A percentile compares a stretch with the other conserved stretches of the same genome.
Evolutionary conservation across 441 rosid species (phyloP).

Genomic region (Raphanus hybrid): DNA sequence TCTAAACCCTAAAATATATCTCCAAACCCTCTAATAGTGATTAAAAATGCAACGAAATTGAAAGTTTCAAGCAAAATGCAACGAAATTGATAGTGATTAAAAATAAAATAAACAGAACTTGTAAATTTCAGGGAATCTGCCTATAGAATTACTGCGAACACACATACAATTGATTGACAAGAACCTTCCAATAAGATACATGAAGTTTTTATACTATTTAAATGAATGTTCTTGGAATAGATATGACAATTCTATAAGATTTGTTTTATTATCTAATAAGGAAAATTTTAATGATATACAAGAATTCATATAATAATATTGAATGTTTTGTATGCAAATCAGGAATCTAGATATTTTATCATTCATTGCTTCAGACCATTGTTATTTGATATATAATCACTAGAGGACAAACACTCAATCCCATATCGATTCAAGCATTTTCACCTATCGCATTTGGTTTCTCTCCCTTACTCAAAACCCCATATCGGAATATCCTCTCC

Average conservation of each 20-base stretch:
- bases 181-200: not conserved
- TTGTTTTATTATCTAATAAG: not conserved
- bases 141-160: not conserved
- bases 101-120: not conserved
- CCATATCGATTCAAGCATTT: not conserved
- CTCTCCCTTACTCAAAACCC: not conserved
- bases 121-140: conserved; percentile 25
- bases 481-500: conserved; percentile 18
- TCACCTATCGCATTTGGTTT: not conserved
- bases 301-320: conserved; percentile 1
- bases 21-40: no score
- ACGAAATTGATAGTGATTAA: conserved; percentile 16
- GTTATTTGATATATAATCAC: not conserved
- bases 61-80: conserved; percentile 10
- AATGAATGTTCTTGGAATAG: not conserved
- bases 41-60: not conserved
- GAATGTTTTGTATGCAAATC: not conserved
- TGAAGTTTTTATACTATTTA: not conserved
- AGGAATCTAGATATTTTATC: conserved; percentile 10
- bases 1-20: no score
- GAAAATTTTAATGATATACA: not conserved
- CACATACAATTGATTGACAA: not conserved
- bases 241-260: not conserved
- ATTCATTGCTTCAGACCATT: conserved; percentile 5
- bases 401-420: not conserved